Percentiles rank a stretch among this genome's conserved stretches.
These are phyloP conservation scores for Pelargonium australe DNA, from an alignment of 441 rosid genomes.

Conservation along the genomic window DNA sequence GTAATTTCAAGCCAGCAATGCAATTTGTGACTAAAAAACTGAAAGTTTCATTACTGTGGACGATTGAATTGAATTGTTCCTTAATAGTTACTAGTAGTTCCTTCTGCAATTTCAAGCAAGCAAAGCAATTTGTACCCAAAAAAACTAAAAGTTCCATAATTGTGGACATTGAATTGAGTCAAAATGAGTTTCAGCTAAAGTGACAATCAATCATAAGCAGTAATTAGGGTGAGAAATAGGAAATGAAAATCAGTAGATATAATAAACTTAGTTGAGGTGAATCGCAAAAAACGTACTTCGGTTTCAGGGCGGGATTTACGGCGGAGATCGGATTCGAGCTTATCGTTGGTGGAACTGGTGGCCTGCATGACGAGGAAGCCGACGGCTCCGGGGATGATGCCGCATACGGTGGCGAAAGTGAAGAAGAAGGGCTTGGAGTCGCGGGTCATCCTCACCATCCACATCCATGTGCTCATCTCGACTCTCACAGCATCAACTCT, in stretches of 20 bases:
- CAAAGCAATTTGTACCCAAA: too few species aligned
- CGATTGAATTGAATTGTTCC: too few species aligned
- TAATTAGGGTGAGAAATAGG: neutral
- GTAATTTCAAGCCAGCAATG: too few species aligned
- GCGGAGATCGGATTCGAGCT: constrained; percentile 80
- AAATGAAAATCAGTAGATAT: neutral
- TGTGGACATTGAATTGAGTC: too few species aligned
- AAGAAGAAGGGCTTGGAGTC: constrained; percentile 84
- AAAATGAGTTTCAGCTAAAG: too few species aligned
- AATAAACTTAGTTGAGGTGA: too few species aligned
- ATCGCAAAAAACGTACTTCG: constrained; percentile 27
- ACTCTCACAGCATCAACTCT: constrained; percentile 84
- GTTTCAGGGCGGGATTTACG: constrained; percentile 70
- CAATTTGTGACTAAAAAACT: too few species aligned
- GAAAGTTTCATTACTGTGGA: too few species aligned
- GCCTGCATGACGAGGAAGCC: constrained; percentile 84
- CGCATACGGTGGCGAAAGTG: constrained; percentile 77
- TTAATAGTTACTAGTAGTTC: too few species aligned
- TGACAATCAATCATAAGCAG: too few species aligned
- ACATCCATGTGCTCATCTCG: constrained; percentile 69
- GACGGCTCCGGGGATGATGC: constrained; percentile 74
- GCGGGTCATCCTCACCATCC: constrained; percentile 69
- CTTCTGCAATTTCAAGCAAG: too few species aligned
- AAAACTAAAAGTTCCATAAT: too few species aligned
- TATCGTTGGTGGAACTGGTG: constrained; percentile 61